Base-by-base conservation (phyloP, 2,329 filamentous ascomycete species). In the Colletotrichum sp. region DNA sequence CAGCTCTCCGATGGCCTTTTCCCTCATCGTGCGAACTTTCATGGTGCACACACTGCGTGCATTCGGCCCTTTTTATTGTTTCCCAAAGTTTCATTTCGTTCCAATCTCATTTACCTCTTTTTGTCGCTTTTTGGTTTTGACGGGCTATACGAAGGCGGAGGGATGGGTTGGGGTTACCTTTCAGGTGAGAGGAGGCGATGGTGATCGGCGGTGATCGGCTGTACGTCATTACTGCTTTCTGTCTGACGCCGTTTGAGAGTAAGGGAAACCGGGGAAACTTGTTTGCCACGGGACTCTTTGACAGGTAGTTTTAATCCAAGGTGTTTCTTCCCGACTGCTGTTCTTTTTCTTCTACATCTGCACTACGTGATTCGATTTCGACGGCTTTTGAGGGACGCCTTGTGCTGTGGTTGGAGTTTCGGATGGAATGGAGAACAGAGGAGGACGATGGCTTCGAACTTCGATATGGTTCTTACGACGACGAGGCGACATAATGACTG, bases 121-220 rank as follows among this genome's bases (percentile, higher is more conserved):
- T 63, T 60, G 2, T 12, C 18, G 34, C 2, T 7, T 49, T 49
- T 49, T 66, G 24, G 18, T 10, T 30, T 52, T 30, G 34, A 52
- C n/a, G 34, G 10, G 24, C 32, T 24, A 36, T 28, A 16, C 28
- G 59, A 21, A 65, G 64, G n/a, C 15, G 18, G 32, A 55, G 6
- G 34, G 26, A 34, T 62, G 52, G 65, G 28, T 32, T 62, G 52
- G 72, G 39, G 71, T 68, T 60, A 55, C 64, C 8, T 70, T 52
- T 70, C 71, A 66, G 71, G 71, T 62, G 65, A 62, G 74, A 75
- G 71, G 65, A 44, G 59, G 66, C 52, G 59, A 75, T 75, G 71
- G 65, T 49, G 74, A 76, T 76, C 74, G 71, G 74, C 74, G 74
- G 65, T 72, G 74, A 76, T 76, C 74, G 71, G 63, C 74, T 36